Evolutionary conservation across 257 asterid genomes (phyloP).

Genomic region (Mentha longifolia): DNA sequence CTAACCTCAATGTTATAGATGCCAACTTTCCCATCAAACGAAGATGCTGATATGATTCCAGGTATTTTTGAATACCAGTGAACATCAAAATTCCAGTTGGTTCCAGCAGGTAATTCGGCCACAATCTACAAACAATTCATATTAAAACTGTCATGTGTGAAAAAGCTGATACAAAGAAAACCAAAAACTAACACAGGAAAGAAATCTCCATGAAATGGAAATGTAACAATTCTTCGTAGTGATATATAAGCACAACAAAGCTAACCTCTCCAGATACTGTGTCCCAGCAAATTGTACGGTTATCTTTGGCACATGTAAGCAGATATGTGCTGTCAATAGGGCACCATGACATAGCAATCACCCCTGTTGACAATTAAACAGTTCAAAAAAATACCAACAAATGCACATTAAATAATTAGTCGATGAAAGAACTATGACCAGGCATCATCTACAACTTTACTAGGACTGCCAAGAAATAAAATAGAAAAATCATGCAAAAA

Average conservation of each 20-base stretch:
- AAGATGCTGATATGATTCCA: slow-evolving; percentile 94
- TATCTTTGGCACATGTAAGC: slow-evolving; percentile 98
- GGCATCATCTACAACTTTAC: not conserved
- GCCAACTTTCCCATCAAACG: slow-evolving; percentile 97
- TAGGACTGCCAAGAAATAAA: slow-evolving; percentile 14
- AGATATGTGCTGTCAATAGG: slow-evolving; percentile 89
- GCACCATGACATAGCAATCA: slow-evolving; percentile 99
- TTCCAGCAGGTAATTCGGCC: slow-evolving; percentile 92
- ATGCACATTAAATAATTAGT: not conserved
- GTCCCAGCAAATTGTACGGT: slow-evolving; percentile 99
- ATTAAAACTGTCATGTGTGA: slow-evolving; percentile 5
- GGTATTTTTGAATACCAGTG: slow-evolving; percentile 97
- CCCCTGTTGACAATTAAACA: slow-evolving; percentile 61
- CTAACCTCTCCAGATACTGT: slow-evolving; percentile 81
- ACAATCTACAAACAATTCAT: slow-evolving; percentile 61
- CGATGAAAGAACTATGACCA: not conserved
- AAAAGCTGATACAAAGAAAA: slow-evolving; percentile 8
- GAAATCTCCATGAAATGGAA: slow-evolving; percentile 23
- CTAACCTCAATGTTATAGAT: slow-evolving; percentile 90
- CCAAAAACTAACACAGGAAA: slow-evolving; percentile 2
- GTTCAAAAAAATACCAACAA: slow-evolving; percentile 9
- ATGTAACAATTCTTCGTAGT: not conserved
- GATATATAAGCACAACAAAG: slow-evolving; percentile 25
- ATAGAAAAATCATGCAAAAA: slow-evolving; percentile 5
- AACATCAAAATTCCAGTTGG: slow-evolving; percentile 96